Evolutionary conservation across 2,329 filamentous ascomycete species (phyloP), one percentile per base, ranked within the genome.

Genomic region (Exophiala xenobiotica): DNA sequence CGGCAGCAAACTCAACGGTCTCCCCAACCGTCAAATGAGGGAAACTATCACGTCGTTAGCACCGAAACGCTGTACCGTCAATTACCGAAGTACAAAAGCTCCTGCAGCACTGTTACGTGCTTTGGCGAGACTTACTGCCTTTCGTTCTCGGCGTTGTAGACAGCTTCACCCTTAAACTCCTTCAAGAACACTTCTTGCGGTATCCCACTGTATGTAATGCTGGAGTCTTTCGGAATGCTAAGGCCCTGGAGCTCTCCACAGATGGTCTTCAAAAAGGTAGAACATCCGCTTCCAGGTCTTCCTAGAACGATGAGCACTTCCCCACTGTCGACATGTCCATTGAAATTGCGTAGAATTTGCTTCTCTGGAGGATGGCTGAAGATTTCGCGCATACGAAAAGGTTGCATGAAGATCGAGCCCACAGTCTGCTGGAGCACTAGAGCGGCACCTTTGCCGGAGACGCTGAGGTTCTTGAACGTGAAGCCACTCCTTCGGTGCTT

Each of bases 261-360:
- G 60, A 95, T 82, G 0, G 88, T 88, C 74, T 93, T 95, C 49
- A 95, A 76, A 58, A 95, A 85, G 2, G 90, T 95, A n/a, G 87
- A 56, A 64, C 86, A 89, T 24, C 85, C 85, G 4, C 82, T 76
- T 0, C 85, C 86, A 0, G 86, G 85, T 1, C 84, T 75, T 2
- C 86, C 86, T 0, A 88, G 72, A 0, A 88, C 84, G 0, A 88
- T 70, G 1, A 87, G 68, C 84, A 87, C 86, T 23, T 60, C 57
- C 1, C 79, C 78, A 49, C 69, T 73, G 51, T 74, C 74, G 44
- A 82, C 63, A 33, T 54, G 64, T 6, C 78, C 78, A 55, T 81
- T 72, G 53, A 81, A 81, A 47, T 75, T 70, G 37, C 70, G 72
- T 18, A 83, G 61, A 52, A 82, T 83, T 2, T 77, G 75, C 59